Percentiles rank a stretch among this genome's conserved stretches.
Evolutionary conservation across 202 grass and related monocot genomes (phyloP).

Genomic region (Dendrocalamus latiflorus): DNA sequence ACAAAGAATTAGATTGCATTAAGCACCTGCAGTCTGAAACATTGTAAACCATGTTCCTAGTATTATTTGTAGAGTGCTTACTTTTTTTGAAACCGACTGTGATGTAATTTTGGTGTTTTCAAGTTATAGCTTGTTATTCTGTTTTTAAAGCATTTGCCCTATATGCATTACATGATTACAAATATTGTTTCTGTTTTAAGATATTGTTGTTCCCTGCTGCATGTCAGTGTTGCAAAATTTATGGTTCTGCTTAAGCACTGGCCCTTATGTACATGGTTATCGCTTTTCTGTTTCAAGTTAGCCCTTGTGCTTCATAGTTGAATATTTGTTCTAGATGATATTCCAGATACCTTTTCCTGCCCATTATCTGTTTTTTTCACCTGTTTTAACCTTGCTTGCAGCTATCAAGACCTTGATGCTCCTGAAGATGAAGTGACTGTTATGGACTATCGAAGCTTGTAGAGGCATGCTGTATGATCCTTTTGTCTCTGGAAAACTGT

Average conservation of each 20-base stretch:
- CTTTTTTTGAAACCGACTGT: neutral
- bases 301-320: neutral
- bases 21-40: neutral
- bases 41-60: neutral
- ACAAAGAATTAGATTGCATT: neutral
- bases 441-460: conserved; percentile 96
- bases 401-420: conserved; percentile 97
- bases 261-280: neutral
- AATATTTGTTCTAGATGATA: neutral
- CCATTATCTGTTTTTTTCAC: neutral
- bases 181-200: neutral
- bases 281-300: neutral
- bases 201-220: neutral
- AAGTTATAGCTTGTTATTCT: neutral
- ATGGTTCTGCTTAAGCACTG: neutral
- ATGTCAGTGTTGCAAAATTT: neutral
- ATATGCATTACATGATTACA: neutral
- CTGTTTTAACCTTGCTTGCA: conserved; percentile 26
- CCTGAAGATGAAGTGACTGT: conserved; percentile 97
- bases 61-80: neutral
- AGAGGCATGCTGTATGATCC: neutral
- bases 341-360: neutral
- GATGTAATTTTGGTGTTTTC: neutral
- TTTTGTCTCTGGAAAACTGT: conserved; percentile 22
- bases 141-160: neutral